Percentiles rank a stretch among this genome's conserved stretches.
These are phyloP conservation scores for Acanthochlamys bracteata DNA, from an alignment of 106 monocot genomes.

Conservation along the genomic window DNA sequence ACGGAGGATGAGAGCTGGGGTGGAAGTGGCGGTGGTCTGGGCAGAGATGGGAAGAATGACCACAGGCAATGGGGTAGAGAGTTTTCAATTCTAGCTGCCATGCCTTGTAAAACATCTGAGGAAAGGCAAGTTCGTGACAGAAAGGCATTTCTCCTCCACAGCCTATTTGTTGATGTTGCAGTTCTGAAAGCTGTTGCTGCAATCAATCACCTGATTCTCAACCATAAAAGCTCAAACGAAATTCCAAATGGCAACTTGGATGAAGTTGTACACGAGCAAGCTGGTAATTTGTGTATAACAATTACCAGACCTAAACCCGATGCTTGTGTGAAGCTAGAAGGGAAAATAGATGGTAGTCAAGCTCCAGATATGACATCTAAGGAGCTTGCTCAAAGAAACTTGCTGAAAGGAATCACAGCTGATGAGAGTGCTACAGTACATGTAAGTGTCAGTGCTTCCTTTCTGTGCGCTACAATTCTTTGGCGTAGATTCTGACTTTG, in stretches of 20 bases:
- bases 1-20: constrained; percentile 83
- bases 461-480: not conserved
- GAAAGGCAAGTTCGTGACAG: constrained; percentile 73
- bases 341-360: constrained; percentile 54
- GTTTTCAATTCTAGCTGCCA: constrained; percentile 46
- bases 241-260: constrained; percentile 15
- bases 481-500: not conserved
- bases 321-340: constrained; percentile 45
- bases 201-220: constrained; percentile 34
- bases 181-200: constrained; percentile 47
- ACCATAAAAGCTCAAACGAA: not conserved
- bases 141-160: constrained; percentile 87
- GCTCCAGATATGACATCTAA: constrained; percentile 21
- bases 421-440: constrained; percentile 71
- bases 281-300: constrained; percentile 58
- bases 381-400: constrained; percentile 59
- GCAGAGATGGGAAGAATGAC: constrained; percentile 38
- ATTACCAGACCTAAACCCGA: constrained; percentile 38
- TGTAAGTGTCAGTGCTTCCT: constrained; percentile 30
- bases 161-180: constrained; percentile 68
- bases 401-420: constrained; percentile 87
- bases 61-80: constrained; percentile 67
- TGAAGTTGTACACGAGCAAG: constrained; percentile 30
- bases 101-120: constrained; percentile 87
- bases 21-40: constrained; percentile 75